phyloP scores from a whole-genome alignment of 495 filamentous ascomycete species.

The Penicillium nucicola region DNA sequence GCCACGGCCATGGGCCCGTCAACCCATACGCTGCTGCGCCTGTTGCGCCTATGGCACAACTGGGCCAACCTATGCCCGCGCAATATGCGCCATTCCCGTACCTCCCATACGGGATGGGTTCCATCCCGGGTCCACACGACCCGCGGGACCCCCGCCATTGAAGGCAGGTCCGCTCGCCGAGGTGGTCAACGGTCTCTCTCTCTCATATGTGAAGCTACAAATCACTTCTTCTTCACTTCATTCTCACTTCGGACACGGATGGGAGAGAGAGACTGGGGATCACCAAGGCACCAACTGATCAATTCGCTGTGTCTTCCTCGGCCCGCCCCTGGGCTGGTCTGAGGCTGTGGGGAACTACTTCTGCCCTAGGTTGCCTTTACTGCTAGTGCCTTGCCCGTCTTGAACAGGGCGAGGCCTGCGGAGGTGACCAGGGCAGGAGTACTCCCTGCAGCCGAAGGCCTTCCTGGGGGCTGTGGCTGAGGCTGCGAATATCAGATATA shows the following conservation, averaged over 20 bases:
- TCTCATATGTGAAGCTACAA: background rate
- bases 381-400: background rate
- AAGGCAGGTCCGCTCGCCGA: background rate
- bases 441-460: background rate
- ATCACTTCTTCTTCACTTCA: background rate
- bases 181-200: background rate
- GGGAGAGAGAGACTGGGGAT: background rate
- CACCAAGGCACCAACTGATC: conserved; percentile 3
- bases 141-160: conserved; percentile 6
- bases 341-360: background rate
- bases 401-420: background rate
- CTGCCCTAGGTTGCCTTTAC: background rate
- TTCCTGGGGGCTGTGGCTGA: background rate
- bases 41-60: conserved; percentile 9
- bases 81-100: conserved; percentile 28
- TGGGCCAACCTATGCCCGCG: conserved; percentile 21
- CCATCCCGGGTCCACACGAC: conserved; percentile 8
- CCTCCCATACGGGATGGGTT: conserved; percentile 15
- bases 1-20: conserved; percentile 2
- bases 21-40: conserved; percentile 18
- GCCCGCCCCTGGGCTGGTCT: conserved; percentile 6
- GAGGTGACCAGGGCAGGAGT: background rate
- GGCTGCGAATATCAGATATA: background rate
- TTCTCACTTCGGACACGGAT: background rate
- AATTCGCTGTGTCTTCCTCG: conserved; percentile 1